A percentile compares a stretch with the other conserved stretches of the same genome.
Evolutionary conservation across 1,139 yeast genomes (phyloP).

Genomic region (Hyphopichia khmerensis): DNA sequence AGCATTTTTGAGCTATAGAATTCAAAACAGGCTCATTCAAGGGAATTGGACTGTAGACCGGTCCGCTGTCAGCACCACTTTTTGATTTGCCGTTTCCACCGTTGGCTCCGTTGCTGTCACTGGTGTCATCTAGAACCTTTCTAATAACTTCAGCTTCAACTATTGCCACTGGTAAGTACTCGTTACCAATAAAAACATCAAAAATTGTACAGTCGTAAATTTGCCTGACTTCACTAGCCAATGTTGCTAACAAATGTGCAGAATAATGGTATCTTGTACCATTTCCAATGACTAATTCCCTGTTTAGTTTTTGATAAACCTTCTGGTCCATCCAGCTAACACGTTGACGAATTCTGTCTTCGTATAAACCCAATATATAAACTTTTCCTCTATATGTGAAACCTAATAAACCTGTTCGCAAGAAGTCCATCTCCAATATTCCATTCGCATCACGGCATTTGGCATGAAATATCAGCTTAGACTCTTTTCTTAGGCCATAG

Average conservation of each 20-base stretch:
- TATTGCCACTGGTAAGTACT: constrained; percentile 81
- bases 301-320: constrained; percentile 28
- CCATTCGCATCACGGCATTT: constrained; percentile 72
- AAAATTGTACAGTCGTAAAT: constrained; percentile 91
- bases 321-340: constrained; percentile 62
- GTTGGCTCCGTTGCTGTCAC: constrained; percentile 10
- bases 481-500: constrained; percentile 69
- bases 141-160: constrained; percentile 80
- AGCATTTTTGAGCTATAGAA: constrained; percentile 72
- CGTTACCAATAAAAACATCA: constrained; percentile 81
- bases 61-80: constrained; percentile 11
- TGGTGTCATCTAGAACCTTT: constrained; percentile 27
- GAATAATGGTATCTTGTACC: constrained; percentile 73
- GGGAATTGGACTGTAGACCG: constrained; percentile 34
- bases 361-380: constrained; percentile 84
- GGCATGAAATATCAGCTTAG: constrained; percentile 79
- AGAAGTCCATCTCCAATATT: constrained; percentile 68
- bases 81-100: constrained; percentile 8
- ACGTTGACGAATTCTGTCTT: constrained; percentile 83
- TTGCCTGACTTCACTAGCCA: constrained; percentile 78
- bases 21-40: constrained; percentile 62
- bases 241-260: constrained; percentile 76
- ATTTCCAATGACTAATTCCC: constrained; percentile 32
- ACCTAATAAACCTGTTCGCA: constrained; percentile 89
- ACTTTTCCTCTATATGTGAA: constrained; percentile 85